phyloP scores from a whole-genome alignment of 129 eudicot species.

The Escallonia herrerae region DNA sequence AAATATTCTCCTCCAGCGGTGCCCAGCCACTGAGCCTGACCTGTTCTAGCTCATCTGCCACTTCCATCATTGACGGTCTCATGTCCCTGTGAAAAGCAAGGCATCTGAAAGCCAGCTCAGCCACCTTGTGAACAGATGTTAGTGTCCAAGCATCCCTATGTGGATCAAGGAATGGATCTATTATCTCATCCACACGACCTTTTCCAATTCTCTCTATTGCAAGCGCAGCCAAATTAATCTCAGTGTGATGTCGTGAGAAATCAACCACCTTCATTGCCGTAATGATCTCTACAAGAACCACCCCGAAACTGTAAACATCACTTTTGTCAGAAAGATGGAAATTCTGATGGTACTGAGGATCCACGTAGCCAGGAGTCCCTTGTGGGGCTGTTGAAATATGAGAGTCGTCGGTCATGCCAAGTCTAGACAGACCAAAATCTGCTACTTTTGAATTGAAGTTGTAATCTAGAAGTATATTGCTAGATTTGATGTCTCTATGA shows the following conservation, averaged over 20 bases:
- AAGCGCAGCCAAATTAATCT: conserved; percentile 84
- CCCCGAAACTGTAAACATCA: conserved; percentile 94
- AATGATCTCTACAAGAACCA: conserved; percentile 84
- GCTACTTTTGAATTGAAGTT: conserved; percentile 77
- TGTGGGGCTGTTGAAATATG: conserved; percentile 97
- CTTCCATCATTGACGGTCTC: conserved; percentile 96
- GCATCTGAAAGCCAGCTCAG: conserved; percentile 92
- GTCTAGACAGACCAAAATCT: conserved; percentile 91
- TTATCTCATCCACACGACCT: conserved; percentile 69
- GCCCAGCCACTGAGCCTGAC: conserved; percentile 65
- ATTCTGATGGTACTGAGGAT: conserved; percentile 93
- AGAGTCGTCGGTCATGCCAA: conserved; percentile 74
- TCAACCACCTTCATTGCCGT: conserved; percentile 86
- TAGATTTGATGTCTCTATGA: conserved; percentile 90
- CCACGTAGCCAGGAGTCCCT: conserved; percentile 97
- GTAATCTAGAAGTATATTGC: conserved; percentile 78
- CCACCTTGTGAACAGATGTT: conserved; percentile 74
- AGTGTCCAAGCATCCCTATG: conserved; percentile 81
- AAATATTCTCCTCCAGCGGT: conserved; percentile 40
- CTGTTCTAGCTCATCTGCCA: conserved; percentile 82
- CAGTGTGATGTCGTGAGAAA: conserved; percentile 61
- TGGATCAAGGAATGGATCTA: conserved; percentile 73
- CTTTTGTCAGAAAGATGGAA: conserved; percentile 91
- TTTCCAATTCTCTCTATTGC: conserved; percentile 74
- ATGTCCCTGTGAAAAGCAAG: conserved; percentile 87